Evolutionary conservation across 495 filamentous ascomycete genomes (phyloP), one percentile per base, ranked within the genome.

Genomic region (Aspergillus cristatus): DNA sequence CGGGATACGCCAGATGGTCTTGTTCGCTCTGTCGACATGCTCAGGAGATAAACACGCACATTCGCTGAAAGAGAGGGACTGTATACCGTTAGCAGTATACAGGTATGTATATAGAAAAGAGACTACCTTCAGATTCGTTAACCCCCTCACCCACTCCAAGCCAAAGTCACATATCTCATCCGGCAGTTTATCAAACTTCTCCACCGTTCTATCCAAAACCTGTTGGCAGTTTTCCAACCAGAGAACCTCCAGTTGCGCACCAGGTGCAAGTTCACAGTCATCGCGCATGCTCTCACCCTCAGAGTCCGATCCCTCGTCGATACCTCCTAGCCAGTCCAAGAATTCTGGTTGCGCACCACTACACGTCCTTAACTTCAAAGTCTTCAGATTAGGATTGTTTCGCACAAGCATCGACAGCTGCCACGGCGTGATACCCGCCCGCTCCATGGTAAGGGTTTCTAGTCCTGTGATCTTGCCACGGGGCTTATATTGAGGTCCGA

Each of bases 11-110:
- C 59, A 63, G 13, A 55, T 28, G 1, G 34, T 32, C 32, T 48
- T 48, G 28, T 63, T 62, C 30, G 48, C 46, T 25, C 44, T 39
- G 8, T 58, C 43, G 6, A 58, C 35, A 20, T 48, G 32, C 7
- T 53, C 40, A 18, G 55, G 38, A 8, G 60, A 44, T 17, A 63
- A 28, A 24, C 51, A 50, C 17, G 41, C 36, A 37, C 57, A 62
- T 35, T 57, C 50, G 29, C 48, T 52, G 15, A 65, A 50, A 18
- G 55, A 62, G 4, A 65, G 33, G 14, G 55, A 60, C 61, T 63
- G 15, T 3, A 26, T 18, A 28, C 14, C 8, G 16, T 36, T 18
- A 43, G 36, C 17, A 31, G 20, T n/a, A 30, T 30, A 30, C 12
- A 26, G 12, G 4, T 13, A 30, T n/a, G 14, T 11, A 45, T 29